Conservation (phyloP, 257 asterid genomes). For the Orobanche coerulescens region DNA sequence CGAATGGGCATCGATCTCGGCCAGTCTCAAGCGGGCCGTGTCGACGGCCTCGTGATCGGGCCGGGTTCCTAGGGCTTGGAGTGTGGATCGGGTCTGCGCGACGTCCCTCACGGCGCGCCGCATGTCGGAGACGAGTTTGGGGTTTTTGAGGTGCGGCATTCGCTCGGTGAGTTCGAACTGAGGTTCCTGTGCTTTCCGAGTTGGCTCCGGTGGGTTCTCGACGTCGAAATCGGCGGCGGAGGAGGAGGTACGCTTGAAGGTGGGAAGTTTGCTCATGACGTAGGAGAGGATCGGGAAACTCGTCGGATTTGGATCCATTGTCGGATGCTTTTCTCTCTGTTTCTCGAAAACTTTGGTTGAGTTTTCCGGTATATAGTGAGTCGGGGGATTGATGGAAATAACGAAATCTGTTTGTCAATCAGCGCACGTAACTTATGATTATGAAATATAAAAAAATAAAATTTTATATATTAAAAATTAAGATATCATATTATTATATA, state of each 20-base stretch:
- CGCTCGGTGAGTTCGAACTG: conserved; percentile 70
- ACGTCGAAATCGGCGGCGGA: conserved; percentile 46
- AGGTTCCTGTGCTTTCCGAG: conserved; percentile 41
- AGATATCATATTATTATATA: no score
- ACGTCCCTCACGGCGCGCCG: conserved; percentile 68
- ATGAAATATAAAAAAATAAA: no score
- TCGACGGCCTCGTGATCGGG: conserved; percentile 95
- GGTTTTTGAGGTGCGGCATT: conserved; percentile 80
- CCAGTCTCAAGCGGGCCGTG: conserved; percentile 44
- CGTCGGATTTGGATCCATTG: conserved; percentile 84
- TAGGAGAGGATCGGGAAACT: conserved; percentile 80
- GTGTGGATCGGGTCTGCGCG: conserved; percentile 62
- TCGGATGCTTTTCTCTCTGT: conserved; percentile 1
- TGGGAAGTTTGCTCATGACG: conserved; percentile 68
- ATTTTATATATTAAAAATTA: no score
- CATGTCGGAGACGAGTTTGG: conserved; percentile 62
- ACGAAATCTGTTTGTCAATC: no score
- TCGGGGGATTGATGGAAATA: not conserved
- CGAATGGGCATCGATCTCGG: conserved; percentile 47
- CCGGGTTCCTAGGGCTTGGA: conserved; percentile 59
- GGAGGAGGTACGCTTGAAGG: conserved; percentile 44
- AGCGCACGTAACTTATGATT: no score
- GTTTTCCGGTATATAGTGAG: not conserved
- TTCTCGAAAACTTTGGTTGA: not conserved
- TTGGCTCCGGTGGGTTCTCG: conserved; percentile 48